Conservation (phyloP, 1,139 yeast genomes). For the Geotrichum citri-aurantii region DNA sequence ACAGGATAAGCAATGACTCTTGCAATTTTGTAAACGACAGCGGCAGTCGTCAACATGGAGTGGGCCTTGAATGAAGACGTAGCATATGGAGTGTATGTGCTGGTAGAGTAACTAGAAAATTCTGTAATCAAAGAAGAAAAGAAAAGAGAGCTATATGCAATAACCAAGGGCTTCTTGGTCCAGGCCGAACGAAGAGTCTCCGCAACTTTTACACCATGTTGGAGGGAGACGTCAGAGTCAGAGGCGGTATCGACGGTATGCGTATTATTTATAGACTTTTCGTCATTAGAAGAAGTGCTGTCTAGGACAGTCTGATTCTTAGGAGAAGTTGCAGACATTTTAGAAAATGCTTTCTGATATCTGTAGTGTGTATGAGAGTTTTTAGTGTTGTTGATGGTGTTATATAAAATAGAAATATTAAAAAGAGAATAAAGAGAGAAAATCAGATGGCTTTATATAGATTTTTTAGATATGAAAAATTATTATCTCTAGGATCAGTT, state of each 20-base stretch:
- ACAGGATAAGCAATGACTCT: constrained; percentile 40
- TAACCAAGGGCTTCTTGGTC: constrained; percentile 24
- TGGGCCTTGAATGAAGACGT: constrained; percentile 39
- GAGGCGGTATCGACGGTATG: constrained; percentile 1
- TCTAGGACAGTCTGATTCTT: neutral
- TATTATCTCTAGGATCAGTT: neutral
- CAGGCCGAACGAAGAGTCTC: constrained; percentile 21
- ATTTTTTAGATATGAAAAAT: neutral
- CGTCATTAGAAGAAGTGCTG: neutral
- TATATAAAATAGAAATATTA: neutral
- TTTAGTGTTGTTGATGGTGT: neutral
- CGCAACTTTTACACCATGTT: constrained; percentile 16
- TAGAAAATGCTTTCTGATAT: neutral
- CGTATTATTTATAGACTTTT: neutral
- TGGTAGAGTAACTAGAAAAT: constrained; percentile 39
- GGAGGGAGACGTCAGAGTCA: constrained; percentile 9
- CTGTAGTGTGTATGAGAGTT: neutral
- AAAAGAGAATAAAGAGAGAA: neutral
- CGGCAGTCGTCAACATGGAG: constrained; percentile 39
- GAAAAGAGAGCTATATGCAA: constrained; percentile 33
- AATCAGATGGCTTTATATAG: constrained; percentile 2
- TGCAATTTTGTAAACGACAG: constrained; percentile 39
- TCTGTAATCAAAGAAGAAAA: constrained; percentile 40
- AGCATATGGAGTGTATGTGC: constrained; percentile 39
- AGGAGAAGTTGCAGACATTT: neutral